Base-by-base conservation (phyloP, 257 asterid species). In the Capsicum rhomboideum region DNA sequence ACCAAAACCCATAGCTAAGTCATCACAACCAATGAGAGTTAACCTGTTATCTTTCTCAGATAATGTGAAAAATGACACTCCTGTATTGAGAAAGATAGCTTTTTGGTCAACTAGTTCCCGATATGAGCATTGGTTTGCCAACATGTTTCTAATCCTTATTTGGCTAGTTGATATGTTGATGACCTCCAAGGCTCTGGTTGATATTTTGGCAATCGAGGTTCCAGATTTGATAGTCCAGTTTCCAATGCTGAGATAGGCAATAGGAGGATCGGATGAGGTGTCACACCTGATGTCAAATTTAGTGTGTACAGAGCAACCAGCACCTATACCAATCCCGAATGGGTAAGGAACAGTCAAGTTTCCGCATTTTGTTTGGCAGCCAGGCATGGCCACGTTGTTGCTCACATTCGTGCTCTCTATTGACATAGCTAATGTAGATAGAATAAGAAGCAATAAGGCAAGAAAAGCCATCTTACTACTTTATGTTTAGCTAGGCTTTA, bases 301-400 rank as follows among this genome's bases (percentile, higher is more conserved):
- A 34, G 37, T 2, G 12, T 16, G 68, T 2, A 58, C 56, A 63
- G 89, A 77, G 69, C 89, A 84, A 2, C 82, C 86, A 0, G 72
- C 11, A 13, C 55, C 83, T 17, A 52, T 18, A 21, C 86, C 89
- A 4, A 86, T 16, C 4, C 88, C 89, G 2, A 84, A 87, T 1
- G 86, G 86, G 78, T 77, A 87, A 8, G 89, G 89, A 66, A 87
- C 78, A 1, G 59, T 87, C 56, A 87, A 59, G 81, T 82, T 79
- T 23, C 90, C 90, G 3, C 89, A 87, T 29, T 82, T 67, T 8
- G 77, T 26, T 49, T 2, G 44, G 74, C 90, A 87, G 40, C 86
- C 88, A 2, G 82, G 85, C 50, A 68, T 87, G 66, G 84, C 34
- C 42, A 80, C 37, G 37, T 34, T 34, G 37, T 34, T 34, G 37